Evolutionary conservation across 129 eudicot genomes (phyloP).

Genomic region (Silybum marianum): DNA sequence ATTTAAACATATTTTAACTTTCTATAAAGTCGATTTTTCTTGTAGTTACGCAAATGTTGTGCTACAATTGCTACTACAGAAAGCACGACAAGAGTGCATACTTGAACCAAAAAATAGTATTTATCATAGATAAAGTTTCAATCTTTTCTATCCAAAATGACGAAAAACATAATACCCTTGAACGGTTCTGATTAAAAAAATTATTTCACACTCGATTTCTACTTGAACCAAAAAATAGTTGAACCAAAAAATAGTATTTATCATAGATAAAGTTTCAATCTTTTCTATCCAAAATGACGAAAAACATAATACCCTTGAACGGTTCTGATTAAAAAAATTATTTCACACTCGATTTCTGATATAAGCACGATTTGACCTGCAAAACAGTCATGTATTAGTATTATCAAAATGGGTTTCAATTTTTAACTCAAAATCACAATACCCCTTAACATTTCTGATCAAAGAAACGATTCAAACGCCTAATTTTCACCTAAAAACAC

Average conservation of each 20-base stretch:
- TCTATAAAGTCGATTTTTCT: no score
- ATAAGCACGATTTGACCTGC: no score
- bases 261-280: conserved; percentile 3
- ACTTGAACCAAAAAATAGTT: no score
- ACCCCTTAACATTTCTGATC: background rate
- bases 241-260: background rate
- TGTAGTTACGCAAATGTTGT: no score
- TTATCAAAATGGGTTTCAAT: background rate
- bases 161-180: background rate
- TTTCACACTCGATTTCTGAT: no score
- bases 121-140: background rate
- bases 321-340: no score
- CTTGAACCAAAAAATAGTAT: background rate
- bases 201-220: no score
- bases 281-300: background rate
- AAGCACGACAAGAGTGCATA: no score
- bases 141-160: conserved; percentile 3
- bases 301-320: background rate
- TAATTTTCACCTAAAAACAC: background rate
- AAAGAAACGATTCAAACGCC: background rate
- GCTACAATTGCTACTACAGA: no score
- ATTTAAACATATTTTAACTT: no score
- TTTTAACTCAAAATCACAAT: background rate
- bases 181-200: no score
- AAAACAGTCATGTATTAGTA: no score